These are phyloP conservation scores for Aspergillus brasiliensis DNA, from an alignment of 2,329 filamentous ascomycete species.

Conservation along the genomic window DNA sequence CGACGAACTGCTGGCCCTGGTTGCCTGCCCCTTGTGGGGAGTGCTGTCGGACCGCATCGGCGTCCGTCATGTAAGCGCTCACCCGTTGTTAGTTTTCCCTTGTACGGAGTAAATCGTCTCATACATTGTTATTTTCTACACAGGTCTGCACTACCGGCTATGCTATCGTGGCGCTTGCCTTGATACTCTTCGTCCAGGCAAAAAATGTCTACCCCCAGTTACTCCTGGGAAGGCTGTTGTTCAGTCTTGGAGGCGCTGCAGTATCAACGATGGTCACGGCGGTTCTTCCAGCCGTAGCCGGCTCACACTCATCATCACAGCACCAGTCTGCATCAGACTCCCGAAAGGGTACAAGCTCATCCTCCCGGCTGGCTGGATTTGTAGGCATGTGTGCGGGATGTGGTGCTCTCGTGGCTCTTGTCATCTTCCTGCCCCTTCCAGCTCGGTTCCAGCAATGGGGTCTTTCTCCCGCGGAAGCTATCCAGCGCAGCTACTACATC, in stretches of 20 bases:
- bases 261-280: conserved; percentile 98
- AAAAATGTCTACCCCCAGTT: conserved; percentile 86
- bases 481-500: conserved; percentile 84
- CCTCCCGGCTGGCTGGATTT: conserved; percentile 74
- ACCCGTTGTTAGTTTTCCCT: neutral
- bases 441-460: conserved; percentile 74
- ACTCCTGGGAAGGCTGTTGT: conserved; percentile 78
- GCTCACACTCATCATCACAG: conserved; percentile 31
- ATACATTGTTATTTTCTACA: conserved; percentile 1
- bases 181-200: conserved; percentile 83
- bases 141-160: conserved; percentile 72
- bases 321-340: conserved; percentile 5
- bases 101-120: conserved; percentile 9
- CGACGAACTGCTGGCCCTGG: conserved; percentile 51
- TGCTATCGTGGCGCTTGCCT: conserved; percentile 72
- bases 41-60: conserved; percentile 53
- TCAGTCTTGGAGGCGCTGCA: conserved; percentile 89
- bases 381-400: conserved; percentile 92
- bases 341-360: conserved; percentile 41
- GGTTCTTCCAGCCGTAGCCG: conserved; percentile 73
- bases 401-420: conserved; percentile 81
- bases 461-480: conserved; percentile 71
- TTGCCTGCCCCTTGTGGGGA: conserved; percentile 54
- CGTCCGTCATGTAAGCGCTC: conserved; percentile 46
- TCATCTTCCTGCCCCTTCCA: conserved; percentile 82